Evolutionary conservation across 257 asterid species (phyloP), one percentile per base, ranked within the genome.

Genomic region (Solanum raphanifolium): DNA sequence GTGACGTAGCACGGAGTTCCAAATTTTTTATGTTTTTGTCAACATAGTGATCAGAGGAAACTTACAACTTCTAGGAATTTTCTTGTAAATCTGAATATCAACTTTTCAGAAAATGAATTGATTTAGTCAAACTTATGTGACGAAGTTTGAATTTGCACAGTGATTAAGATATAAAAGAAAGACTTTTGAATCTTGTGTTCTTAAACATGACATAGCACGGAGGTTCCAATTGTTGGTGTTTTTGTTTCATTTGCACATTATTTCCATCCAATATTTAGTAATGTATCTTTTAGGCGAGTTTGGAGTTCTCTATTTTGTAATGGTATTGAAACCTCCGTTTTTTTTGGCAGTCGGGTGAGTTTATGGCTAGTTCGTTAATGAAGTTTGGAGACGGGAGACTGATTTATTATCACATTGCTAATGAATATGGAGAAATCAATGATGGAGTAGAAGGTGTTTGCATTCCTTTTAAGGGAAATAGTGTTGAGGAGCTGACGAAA

Each of bases 381-480:
- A 97, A 91, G 93, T 93, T 48, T 23, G 93, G 84, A 12, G 98
- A 95, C 9, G 99, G 99, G 2, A 92, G 99, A 88, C 43, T 88
- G 76, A 94, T 97, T 25, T 92, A 92, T 87, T 97, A 85, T 31
- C 91, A 91, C 23, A 27, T 97, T 86, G 95, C 97, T 1, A 89
- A 96, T 66, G 99, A 94, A 79, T 68, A 87, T 81, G 99, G 98
- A 35, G 95, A 93, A 87, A 86, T 94, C 23, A 94, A 96, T 5
- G 97, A 94, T 65, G 96, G 89, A 43, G 89, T 90, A 21, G 98
- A 96, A 92, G 99, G 91, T 91, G 89, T 91, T 5, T 91, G 91
- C 88, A 91, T 94, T 23, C 81, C 93, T 20, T 97, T 95, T 83
- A 93, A 94, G 88, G 98, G 99, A 58, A 94, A 85, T 60, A 92